phyloP scores from a whole-genome alignment of 495 filamentous ascomycete species.

The Rostrohypoxylon terebratum region DNA sequence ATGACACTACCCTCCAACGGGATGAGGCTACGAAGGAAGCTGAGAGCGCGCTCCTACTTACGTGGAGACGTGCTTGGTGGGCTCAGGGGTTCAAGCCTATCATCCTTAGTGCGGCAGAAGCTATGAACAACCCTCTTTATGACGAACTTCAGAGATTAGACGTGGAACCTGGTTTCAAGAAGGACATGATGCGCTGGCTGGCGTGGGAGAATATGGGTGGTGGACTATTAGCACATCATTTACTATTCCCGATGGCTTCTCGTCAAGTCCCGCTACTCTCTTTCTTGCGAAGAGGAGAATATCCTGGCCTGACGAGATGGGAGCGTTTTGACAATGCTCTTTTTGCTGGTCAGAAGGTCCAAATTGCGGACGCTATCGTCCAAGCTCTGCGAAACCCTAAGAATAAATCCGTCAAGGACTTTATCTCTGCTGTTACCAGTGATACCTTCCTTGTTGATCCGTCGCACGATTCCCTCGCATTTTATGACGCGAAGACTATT shows the following conservation, averaged over 20 bases:
- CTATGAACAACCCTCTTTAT: constrained; percentile 85
- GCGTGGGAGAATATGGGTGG: constrained; percentile 95
- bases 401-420: constrained; percentile 65
- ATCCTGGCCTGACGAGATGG: constrained; percentile 77
- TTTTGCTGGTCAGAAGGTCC: constrained; percentile 75
- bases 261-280: constrained; percentile 77
- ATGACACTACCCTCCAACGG: constrained; percentile 75
- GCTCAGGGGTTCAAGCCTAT: constrained; percentile 90
- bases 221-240: constrained; percentile 82
- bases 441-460: constrained; percentile 73
- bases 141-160: constrained; percentile 70
- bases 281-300: constrained; percentile 78
- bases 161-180: constrained; percentile 66
- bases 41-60: constrained; percentile 81
- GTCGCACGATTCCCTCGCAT: constrained; percentile 75
- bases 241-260: constrained; percentile 86
- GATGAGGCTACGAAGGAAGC: constrained; percentile 71
- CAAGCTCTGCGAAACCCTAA: constrained; percentile 67
- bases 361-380: constrained; percentile 75
- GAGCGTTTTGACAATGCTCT: constrained; percentile 77
- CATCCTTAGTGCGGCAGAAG: constrained; percentile 82
- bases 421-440: constrained; percentile 67
- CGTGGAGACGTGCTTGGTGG: constrained; percentile 95
- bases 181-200: constrained; percentile 84
- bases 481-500: constrained; percentile 75